Evolutionary conservation across 805 yeast species (phyloP).

Genomic region (Barnettozyma pratensis): DNA sequence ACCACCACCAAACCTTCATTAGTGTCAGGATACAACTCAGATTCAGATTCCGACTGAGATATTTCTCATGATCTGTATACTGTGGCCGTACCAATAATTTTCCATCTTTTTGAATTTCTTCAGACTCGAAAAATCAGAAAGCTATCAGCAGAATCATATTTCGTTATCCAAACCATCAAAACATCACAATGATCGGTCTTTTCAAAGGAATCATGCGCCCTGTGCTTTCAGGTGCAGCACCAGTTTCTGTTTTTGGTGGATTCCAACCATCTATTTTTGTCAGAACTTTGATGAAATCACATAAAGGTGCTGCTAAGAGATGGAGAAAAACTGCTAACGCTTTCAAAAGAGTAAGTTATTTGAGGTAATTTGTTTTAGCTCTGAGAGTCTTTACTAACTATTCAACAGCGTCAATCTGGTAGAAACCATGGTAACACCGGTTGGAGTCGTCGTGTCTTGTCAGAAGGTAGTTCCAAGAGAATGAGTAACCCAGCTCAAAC

Average conservation of each 20-base stretch:
- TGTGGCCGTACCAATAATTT: neutral
- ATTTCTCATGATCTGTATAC: neutral
- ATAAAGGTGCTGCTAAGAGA: constrained; percentile 82
- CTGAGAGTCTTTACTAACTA: constrained; percentile 2
- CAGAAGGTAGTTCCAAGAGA: constrained; percentile 55
- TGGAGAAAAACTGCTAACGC: constrained; percentile 70
- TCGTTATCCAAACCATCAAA: neutral
- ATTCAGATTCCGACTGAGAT: constrained; percentile 13
- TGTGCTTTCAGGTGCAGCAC: neutral
- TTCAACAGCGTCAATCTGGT: constrained; percentile 59
- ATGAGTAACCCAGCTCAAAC: constrained; percentile 52
- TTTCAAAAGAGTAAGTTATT: constrained; percentile 44
- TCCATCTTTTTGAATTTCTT: neutral
- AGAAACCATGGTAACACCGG: constrained; percentile 93
- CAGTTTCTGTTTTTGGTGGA: neutral
- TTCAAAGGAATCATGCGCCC: constrained; percentile 9
- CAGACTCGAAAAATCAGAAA: neutral
- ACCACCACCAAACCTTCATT: neutral
- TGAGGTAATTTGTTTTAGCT: neutral
- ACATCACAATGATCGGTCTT: constrained; percentile 8
- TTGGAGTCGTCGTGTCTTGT: constrained; percentile 61
- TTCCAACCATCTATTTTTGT: constrained; percentile 16
- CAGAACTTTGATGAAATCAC: constrained; percentile 58
- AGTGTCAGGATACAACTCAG: constrained; percentile 9
- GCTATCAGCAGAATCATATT: no score